Conservation (phyloP, 1,284 basidiomycete species). For the Calocybe gambosa region DNA sequence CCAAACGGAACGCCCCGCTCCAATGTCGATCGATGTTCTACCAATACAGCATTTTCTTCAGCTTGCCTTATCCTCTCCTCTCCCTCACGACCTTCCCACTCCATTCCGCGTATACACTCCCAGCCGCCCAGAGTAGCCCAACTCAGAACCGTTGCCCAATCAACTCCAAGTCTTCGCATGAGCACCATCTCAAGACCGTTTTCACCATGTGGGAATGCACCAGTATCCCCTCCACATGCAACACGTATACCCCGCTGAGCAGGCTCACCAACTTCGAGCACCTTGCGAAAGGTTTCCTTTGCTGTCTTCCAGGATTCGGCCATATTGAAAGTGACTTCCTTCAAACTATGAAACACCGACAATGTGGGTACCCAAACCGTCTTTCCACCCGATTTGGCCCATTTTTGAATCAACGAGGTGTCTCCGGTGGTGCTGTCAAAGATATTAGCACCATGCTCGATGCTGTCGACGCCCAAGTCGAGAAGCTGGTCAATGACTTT, state of each 20-base stretch:
- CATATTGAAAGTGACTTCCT: slow-evolving; percentile 6
- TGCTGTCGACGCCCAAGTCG: slow-evolving; percentile 22
- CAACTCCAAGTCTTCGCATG: slow-evolving; percentile 52
- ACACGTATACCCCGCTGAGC: slow-evolving; percentile 23
- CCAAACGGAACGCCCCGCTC: slow-evolving; percentile 32
- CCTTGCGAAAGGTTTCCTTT: slow-evolving; percentile 37
- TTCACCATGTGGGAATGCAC: slow-evolving; percentile 47
- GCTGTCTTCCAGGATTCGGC: slow-evolving; percentile 34
- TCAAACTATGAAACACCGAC: slow-evolving; percentile 38
- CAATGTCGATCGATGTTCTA: slow-evolving; percentile 25
- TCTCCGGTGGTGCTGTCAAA: slow-evolving; percentile 15
- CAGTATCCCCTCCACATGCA: slow-evolving; percentile 61
- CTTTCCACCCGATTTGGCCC: slow-evolving; percentile 8
- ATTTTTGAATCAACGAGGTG: slow-evolving; percentile 22
- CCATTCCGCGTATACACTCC: slow-evolving; percentile 45
- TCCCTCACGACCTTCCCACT: slow-evolving; percentile 42
- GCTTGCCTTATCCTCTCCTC: slow-evolving; percentile 26
- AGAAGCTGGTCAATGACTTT: slow-evolving; percentile 29
- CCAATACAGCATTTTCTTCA: slow-evolving; percentile 15
- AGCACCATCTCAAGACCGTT: slow-evolving; percentile 58
- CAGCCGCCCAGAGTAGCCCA: slow-evolving; percentile 59
- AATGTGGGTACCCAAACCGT: slow-evolving; percentile 59
- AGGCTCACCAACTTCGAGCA: slow-evolving; percentile 35
- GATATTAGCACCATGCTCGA: slow-evolving; percentile 27
- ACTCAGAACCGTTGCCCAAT: slow-evolving; percentile 45